Evolutionary conservation across 164 flowering plant species (phyloP), one percentile per base, ranked within the genome.

Genomic region (Dillenia turbinata): DNA sequence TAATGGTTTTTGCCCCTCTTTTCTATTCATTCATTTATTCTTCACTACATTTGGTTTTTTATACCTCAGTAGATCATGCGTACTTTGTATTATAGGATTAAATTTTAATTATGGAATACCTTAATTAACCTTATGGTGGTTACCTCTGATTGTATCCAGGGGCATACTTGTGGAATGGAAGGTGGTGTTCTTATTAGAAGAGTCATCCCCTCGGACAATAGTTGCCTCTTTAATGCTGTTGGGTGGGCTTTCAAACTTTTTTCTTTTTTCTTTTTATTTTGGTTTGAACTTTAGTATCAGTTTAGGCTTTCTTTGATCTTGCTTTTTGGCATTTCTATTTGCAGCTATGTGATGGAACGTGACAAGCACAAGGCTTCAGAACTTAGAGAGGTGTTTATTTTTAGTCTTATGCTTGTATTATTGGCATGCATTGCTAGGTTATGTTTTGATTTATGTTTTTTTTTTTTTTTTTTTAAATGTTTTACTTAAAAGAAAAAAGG

Each of bases 171-270:
- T 55, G 67, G 9, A 54, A 93, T 93, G 99, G 99, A 91, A 70
- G 96, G 96, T 49, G 59, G 96, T 52, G 59, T 65, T 61, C 54
- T 89, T 22, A 84, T 89, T 17, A 83, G 97, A 75, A 81, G 99
- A 64, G 96, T 94, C 40, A 94, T 94, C 66, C 97, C 97, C 46
- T 86, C 99, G 9, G 99, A 94, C 75, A 94, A 94, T 70, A 94
- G 99, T 70, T 94, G 99, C 72, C 88, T 94, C 44, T 94, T 94
- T 73, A 94, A 94, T 72, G 97, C 99, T 9, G 93, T 94, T 19
- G 96, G 99, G 99, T 94, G 67, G 73, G 60, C 17, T 60, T 47
- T 47, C 10, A 9, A 26, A 24, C 5, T 24, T 12, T 17, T 24
- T 51, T 14, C 9, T 49, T 44, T 1, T 6, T 0, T 46, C 49